These are phyloP conservation scores for Phytophthora brassicae DNA, from an alignment of 352 stramenopile genomes.

Conservation along the genomic window DNA sequence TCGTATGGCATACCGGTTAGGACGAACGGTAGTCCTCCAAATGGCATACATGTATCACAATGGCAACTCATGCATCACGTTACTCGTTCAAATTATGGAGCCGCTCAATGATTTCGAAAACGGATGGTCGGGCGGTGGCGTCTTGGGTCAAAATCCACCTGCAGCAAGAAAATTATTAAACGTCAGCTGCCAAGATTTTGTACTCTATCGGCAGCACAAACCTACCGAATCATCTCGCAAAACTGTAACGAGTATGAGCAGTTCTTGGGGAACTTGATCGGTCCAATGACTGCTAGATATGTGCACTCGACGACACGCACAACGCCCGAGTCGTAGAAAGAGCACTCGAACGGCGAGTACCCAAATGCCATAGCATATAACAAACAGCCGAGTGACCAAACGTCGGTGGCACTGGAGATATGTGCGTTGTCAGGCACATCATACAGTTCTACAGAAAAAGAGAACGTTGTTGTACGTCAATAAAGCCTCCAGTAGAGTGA, in stretches of 20 bases:
- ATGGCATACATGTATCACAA: neutral
- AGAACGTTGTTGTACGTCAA: conserved; percentile 5
- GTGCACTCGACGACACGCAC: conserved; percentile 82
- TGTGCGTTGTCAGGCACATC: conserved; percentile 72
- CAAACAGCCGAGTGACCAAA: conserved; percentile 90
- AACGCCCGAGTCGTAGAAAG: conserved; percentile 71
- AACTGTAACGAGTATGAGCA: conserved; percentile 60
- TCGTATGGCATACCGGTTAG: no score
- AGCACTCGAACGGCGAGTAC: conserved; percentile 89
- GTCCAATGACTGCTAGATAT: conserved; percentile 85
- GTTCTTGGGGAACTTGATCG: conserved; percentile 73
- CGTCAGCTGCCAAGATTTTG: neutral
- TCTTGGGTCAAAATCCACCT: conserved; percentile 80
- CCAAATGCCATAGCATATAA: conserved; percentile 89
- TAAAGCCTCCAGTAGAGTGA: neutral
- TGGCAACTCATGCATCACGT: neutral
- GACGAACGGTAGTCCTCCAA: no score
- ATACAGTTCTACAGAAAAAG: conserved; percentile 67
- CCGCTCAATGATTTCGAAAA: conserved; percentile 71
- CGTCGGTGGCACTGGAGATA: conserved; percentile 80
- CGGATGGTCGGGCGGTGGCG: conserved; percentile 42
- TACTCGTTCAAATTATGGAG: conserved; percentile 38
- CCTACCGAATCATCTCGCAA: conserved; percentile 72
- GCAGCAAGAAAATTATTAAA: conserved; percentile 16
- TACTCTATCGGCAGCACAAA: conserved; percentile 1